Conservation (phyloP, 1,284 basidiomycete genomes). For the Quambalaria eucalypti region DNA sequence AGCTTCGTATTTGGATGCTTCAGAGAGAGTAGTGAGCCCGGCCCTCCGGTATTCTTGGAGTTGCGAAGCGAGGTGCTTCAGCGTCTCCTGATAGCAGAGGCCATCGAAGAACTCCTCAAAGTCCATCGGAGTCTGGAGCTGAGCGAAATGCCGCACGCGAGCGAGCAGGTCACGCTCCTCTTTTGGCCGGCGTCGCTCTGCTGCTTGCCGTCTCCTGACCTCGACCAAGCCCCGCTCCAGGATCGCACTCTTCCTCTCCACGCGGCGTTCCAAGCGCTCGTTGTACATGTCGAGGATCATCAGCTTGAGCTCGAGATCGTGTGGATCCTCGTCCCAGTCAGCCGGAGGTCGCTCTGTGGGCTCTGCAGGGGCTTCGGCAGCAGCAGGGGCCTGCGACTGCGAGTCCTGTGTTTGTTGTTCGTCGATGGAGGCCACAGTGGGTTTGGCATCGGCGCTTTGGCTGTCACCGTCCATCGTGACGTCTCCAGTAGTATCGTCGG, state of each 20-base stretch:
- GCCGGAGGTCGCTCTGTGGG: constrained; percentile 31
- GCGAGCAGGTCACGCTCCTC: constrained; percentile 86
- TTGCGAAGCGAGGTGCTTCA: constrained; percentile 33
- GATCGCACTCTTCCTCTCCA: constrained; percentile 79
- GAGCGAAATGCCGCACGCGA: constrained; percentile 82
- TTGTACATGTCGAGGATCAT: constrained; percentile 84
- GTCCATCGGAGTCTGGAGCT: constrained; percentile 81
- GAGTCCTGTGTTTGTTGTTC: too few species aligned
- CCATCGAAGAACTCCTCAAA: constrained; percentile 83
- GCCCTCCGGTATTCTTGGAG: constrained; percentile 40
- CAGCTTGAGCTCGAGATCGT: constrained; percentile 79
- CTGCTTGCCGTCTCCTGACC: constrained; percentile 48
- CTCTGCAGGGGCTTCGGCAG: constrained; percentile 10
- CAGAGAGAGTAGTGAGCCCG: constrained; percentile 38
- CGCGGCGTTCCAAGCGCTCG: constrained; percentile 77
- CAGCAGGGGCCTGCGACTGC: background rate
- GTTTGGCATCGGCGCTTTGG: constrained; percentile 1
- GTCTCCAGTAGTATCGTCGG: constrained; percentile 13
- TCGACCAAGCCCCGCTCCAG: constrained; percentile 85
- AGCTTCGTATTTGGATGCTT: constrained; percentile 35
- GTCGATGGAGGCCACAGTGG: constrained; percentile 1
- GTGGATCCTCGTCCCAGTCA: constrained; percentile 63
- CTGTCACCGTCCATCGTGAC: constrained; percentile 20
- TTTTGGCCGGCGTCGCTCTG: constrained; percentile 78
- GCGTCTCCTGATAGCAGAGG: constrained; percentile 55